A percentile compares a stretch with the other conserved stretches of the same genome.
Conservation (phyloP, 148 eudicot genomes). For the Silene uniflora region DNA sequence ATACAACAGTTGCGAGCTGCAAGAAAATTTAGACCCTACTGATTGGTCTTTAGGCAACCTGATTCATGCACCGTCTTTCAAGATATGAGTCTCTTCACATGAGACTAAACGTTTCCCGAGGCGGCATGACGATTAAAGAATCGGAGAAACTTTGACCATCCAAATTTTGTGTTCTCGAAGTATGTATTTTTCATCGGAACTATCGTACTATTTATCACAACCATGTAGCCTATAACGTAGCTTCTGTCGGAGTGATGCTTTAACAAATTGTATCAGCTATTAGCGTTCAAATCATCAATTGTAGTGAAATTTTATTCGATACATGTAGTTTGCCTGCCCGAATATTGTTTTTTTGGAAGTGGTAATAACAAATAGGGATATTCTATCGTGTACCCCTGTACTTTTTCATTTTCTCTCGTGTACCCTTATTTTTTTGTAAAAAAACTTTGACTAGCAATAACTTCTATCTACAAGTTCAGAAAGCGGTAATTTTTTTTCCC, state of each 20-base stretch:
- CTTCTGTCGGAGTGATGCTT: neutral
- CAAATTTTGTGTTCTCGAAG: neutral
- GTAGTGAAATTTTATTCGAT: neutral
- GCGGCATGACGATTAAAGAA: neutral
- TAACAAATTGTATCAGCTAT: neutral
- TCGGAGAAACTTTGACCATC: neutral
- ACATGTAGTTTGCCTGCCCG: too few relatives aligned
- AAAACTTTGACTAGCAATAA: too few relatives aligned
- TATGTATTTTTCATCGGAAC: neutral
- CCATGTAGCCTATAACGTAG: too few relatives aligned
- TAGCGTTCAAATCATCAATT: neutral
- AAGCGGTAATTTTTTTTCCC: too few relatives aligned
- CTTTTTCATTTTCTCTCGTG: too few relatives aligned
- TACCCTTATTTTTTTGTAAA: too few relatives aligned
- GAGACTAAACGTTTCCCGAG: neutral
- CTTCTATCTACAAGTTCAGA: too few relatives aligned
- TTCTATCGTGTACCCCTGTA: too few relatives aligned
- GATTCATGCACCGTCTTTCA: neutral
- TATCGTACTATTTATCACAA: neutral
- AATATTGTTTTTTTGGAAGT: too few relatives aligned
- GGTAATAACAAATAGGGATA: too few relatives aligned
- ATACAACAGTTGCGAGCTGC: conserved; percentile 85
- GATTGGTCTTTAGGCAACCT: conserved; percentile 1
- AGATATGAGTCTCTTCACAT: too few relatives aligned
- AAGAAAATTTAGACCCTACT: conserved; percentile 77